phyloP scores from a whole-genome alignment of 768 basidiomycete species.

The Pleurotus cornucopiae region DNA sequence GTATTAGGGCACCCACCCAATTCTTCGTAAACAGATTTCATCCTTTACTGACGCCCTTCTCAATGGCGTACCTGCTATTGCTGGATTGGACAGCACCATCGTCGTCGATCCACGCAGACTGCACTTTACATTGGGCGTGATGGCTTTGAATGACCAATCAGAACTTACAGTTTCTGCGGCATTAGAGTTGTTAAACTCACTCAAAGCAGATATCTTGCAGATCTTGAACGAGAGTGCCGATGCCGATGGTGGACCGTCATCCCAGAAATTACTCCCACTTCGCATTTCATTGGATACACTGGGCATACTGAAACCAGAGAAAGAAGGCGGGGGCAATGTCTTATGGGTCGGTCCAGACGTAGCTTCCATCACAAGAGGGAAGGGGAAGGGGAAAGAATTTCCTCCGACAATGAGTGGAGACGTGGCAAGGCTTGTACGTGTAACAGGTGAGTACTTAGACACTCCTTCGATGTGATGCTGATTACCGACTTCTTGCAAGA shows the following conservation, averaged over 20 bases:
- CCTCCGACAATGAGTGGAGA: too few species aligned
- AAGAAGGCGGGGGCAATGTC: constrained; percentile 40
- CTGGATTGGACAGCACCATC: constrained; percentile 59
- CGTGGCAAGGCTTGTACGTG: neutral
- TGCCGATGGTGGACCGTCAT: neutral
- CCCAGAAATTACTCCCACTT: constrained; percentile 15
- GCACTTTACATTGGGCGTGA: constrained; percentile 74
- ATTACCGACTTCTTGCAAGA: constrained; percentile 22
- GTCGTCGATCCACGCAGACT: constrained; percentile 54
- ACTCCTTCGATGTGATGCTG: neutral
- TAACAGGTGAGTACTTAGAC: neutral
- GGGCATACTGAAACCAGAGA: constrained; percentile 36
- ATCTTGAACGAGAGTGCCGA: constrained; percentile 26
- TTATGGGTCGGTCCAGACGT: constrained; percentile 51
- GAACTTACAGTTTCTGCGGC: constrained; percentile 34
- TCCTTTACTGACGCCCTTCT: constrained; percentile 41
- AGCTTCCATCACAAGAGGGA: neutral
- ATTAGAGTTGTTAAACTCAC: constrained; percentile 36
- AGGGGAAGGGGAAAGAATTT: neutral
- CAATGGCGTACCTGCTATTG: constrained; percentile 24
- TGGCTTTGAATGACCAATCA: constrained; percentile 39
- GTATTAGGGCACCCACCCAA: constrained; percentile 30
- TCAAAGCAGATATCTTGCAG: constrained; percentile 36
- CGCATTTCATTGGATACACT: constrained; percentile 41
- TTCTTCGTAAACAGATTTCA: constrained; percentile 29